Percentiles rank a stretch among this genome's conserved stretches.
These are phyloP conservation scores for Candida coleopterorum DNA, from an alignment of 805 yeast genomes.

Conservation along the genomic window DNA sequence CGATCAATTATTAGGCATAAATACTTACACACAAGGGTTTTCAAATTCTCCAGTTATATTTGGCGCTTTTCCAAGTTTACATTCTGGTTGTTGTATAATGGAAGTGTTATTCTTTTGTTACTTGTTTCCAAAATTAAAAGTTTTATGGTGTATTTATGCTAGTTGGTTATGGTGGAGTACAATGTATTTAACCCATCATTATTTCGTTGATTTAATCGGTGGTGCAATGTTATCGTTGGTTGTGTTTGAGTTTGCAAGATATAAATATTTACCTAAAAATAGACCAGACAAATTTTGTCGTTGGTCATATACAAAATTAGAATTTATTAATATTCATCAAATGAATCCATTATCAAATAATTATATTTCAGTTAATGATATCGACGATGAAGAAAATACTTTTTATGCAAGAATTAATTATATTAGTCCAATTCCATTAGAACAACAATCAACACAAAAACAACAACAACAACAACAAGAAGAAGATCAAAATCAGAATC, in stretches of 20 bases:
- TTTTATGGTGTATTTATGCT: constrained; percentile 72
- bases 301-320: constrained; percentile 53
- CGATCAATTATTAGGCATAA: constrained; percentile 71
- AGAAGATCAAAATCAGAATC: constrained; percentile 10
- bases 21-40: constrained; percentile 79
- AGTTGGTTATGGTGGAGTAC: constrained; percentile 98
- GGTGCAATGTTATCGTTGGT: constrained; percentile 80
- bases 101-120: constrained; percentile 83
- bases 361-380: constrained; percentile 9
- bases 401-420: constrained; percentile 6
- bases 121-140: constrained; percentile 67
- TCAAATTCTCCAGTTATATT: constrained; percentile 86
- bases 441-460: constrained; percentile 1
- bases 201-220: constrained; percentile 88
- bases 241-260: constrained; percentile 66
- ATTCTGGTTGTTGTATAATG: constrained; percentile 92
- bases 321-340: constrained; percentile 20
- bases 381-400: constrained; percentile 7
- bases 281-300: constrained; percentile 55
- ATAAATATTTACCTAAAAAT: constrained; percentile 60
- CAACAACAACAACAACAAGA: constrained; percentile 4
- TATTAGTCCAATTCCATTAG: background rate
- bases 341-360: constrained; percentile 28
- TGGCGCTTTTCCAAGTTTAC: constrained; percentile 85
- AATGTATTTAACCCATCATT: constrained; percentile 96